Conservation (phyloP, 2,329 filamentous ascomycete genomes). For the Aspergillus piperis region DNA sequence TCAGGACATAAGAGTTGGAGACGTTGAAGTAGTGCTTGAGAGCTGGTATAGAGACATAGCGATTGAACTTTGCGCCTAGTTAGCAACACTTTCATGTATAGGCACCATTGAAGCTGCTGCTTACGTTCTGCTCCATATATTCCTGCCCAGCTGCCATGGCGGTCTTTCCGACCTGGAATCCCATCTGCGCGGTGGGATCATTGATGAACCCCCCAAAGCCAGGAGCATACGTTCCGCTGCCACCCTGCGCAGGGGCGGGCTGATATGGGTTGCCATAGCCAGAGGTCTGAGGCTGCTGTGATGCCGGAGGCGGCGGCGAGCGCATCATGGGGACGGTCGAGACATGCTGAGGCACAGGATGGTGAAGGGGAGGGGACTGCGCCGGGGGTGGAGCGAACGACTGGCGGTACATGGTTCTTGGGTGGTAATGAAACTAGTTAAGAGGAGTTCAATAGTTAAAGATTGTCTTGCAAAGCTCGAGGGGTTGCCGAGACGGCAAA, state of each 20-base stretch:
- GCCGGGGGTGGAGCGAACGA: slow-evolving; percentile 74
- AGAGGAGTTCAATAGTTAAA: background rate
- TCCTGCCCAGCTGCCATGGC: slow-evolving; percentile 90
- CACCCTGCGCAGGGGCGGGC: slow-evolving; percentile 45
- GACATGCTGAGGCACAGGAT: slow-evolving; percentile 96
- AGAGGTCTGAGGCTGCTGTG: slow-evolving; percentile 66
- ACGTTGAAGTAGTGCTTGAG: slow-evolving; percentile 99
- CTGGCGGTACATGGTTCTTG: slow-evolving; percentile 73
- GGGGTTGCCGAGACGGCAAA: background rate
- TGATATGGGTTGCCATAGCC: slow-evolving; percentile 55
- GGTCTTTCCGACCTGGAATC: slow-evolving; percentile 88
- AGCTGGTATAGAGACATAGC: slow-evolving; percentile 87
- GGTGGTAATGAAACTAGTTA: background rate
- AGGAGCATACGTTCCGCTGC: slow-evolving; percentile 47
- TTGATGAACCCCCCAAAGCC: slow-evolving; percentile 92
- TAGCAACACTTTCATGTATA: background rate
- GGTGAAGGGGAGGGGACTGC: slow-evolving; percentile 88
- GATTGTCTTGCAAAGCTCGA: slow-evolving; percentile 9
- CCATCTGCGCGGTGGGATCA: slow-evolving; percentile 92
- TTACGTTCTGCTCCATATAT: slow-evolving; percentile 91
- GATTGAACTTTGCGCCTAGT: slow-evolving; percentile 60
- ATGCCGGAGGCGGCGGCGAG: slow-evolving; percentile 79
- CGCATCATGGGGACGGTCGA: slow-evolving; percentile 96
- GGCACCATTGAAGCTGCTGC: slow-evolving; percentile 31
- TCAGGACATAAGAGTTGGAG: slow-evolving; percentile 92